phyloP scores from a whole-genome alignment of 768 basidiomycete species.

The Boletales sp. region DNA sequence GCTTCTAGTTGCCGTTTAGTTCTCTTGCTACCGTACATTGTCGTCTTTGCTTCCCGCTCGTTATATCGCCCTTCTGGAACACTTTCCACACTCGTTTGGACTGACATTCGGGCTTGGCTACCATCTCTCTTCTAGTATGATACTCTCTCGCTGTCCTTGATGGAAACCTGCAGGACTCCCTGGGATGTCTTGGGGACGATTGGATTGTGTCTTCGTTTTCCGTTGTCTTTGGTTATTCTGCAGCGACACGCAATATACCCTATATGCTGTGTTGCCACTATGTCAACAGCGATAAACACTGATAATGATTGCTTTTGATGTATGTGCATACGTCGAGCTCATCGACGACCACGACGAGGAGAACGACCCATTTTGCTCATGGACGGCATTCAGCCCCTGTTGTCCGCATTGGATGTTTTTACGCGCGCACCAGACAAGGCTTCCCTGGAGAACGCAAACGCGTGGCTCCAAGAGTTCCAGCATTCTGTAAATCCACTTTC shows the following conservation, averaged over 20 bases:
- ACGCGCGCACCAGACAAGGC: constrained; percentile 76
- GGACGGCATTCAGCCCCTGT: constrained; percentile 67
- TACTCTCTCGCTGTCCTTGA: constrained; percentile 39
- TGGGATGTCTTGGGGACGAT: constrained; percentile 22
- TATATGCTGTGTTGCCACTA: constrained; percentile 29
- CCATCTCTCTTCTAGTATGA: constrained; percentile 48
- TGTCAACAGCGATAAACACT: constrained; percentile 31
- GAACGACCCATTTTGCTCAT: constrained; percentile 33
- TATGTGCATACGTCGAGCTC: background rate
- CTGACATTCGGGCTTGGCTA: constrained; percentile 51
- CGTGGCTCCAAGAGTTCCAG: constrained; percentile 98
- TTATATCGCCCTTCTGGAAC: constrained; percentile 39
- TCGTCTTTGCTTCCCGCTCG: constrained; percentile 30
- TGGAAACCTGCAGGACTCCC: constrained; percentile 24
- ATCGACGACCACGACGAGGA: constrained; percentile 11
- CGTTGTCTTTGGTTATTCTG: constrained; percentile 3
- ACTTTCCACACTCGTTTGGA: constrained; percentile 54
- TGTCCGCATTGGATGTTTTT: constrained; percentile 80
- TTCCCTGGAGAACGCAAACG: constrained; percentile 83
- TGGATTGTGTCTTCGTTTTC: constrained; percentile 15
- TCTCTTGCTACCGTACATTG: constrained; percentile 42
- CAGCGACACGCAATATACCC: constrained; percentile 31
- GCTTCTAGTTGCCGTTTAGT: constrained; percentile 37
- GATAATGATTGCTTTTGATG: constrained; percentile 16
- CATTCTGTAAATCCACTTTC: constrained; percentile 93